Base-by-base conservation (phyloP, 2,329 filamentous ascomycete genomes). In the Epicoccum sorghinum region DNA sequence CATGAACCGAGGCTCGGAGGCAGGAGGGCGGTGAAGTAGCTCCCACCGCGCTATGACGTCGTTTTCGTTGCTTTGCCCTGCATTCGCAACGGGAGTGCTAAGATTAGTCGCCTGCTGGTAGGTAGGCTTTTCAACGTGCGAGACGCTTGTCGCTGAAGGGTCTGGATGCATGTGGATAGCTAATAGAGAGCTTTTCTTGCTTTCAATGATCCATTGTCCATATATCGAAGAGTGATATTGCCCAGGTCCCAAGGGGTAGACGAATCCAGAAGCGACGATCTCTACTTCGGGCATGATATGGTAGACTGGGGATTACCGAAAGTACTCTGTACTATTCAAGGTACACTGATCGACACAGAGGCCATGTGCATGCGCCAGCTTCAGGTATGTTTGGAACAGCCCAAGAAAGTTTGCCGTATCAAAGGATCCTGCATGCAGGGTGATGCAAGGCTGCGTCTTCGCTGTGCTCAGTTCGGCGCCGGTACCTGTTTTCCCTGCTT, bases 151-250 rank as follows among this genome's bases (percentile, higher is more conserved):
- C 5, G n/a, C 9, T 29, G 13, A 13, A 29, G 18, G 22, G 23
- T 30, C 18, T 47, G 37, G 40, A 33, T n/a, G 30, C 13, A 36
- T 18, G 22, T 30, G 27, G 43, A 4, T 13, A 42, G 43, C 3
- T 13, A 42, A 10, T 52, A 52, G 43, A 47, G 49, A 52, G 42
- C 9, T 48, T 48, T 48, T 14, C 27, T 33, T 14, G 12, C 6
- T 12, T 24, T 32, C 8, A 24, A 24, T 10, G 39, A 29, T n/a
- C 32, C 18, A 23, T 45, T 35, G 41, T 37, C n/a, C 14, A 33
- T 22, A 14, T 35, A n/a, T 29, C 12, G 33, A 25, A 27, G 36
- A 14, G 9, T 25, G 29, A 36, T 10, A 35, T 18, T 1, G 22
- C 24, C 22, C 12, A 23, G 22, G 22, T 36, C n/a, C 9, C 14